Base-by-base conservation (phyloP, 257 asterid species). In the Solanum rostratum region DNA sequence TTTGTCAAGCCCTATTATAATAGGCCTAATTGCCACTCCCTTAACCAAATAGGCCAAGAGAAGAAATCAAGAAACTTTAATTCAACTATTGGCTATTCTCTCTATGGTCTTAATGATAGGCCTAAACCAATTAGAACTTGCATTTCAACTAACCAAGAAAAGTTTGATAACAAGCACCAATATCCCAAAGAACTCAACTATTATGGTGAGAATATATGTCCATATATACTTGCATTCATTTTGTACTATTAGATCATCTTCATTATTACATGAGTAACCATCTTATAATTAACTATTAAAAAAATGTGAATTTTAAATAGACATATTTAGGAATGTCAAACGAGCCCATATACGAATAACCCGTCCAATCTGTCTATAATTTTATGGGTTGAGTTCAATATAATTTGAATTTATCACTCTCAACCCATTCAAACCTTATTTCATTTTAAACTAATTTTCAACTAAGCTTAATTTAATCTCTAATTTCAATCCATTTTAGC, bases 11-110 rank as follows among this genome's bases (percentile, higher is more conserved):
- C 24, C 50, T 22, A 65, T 15, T 65, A 6, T 71, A 41, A 71
- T 39, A 65, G 97, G 92, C 84, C 94, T 6, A 92, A 91, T 83
- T 94, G 88, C 63, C 93, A 93, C 4, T 94, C 98, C 30, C 91
- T 94, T 19, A 94, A 93, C 74, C 89, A 84, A 62, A 19, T 15
- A 29, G 22, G 45, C 76, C 46, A 9, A 33, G 22, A 68, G 49
- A 68, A 68, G 27, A 18, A 68, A 9, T 33, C 49, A 68, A 33
- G 15, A 68, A 68, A 33, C 49, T 68, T 68, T 18, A 33, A 33
- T n/a, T 43, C 80, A 43, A 43, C 12, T n/a, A 43, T 22, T 71
- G 37, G 80, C 11, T 71, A 29, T 71, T 43, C 39, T 45, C 6
- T 5, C 20, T n/a, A 45, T 22, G 39, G 39, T 45, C 57, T 73